Base-by-base conservation (phyloP, 148 eudicot species). In the Camellia japonica region DNA sequence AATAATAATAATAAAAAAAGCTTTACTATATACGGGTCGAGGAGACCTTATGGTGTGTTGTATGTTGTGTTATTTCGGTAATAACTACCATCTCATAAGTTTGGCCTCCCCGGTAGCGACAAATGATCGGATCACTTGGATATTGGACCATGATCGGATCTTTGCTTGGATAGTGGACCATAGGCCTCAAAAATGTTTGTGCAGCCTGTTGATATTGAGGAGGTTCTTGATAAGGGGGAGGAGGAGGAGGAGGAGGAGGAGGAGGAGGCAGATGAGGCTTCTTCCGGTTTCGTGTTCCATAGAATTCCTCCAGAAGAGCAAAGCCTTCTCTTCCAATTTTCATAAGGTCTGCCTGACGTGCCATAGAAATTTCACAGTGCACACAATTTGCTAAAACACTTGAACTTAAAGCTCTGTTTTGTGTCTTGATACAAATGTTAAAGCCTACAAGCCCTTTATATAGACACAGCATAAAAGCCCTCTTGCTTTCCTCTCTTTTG, bases 321-420 rank as follows among this genome's bases (percentile, higher is more conserved):
- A 74, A 73, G 52, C 82, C 61, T 42, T 80, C 82, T 0, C 54
- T 51, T 38, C 78, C 82, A 47, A 80, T 54, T 3, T 49, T 68
- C 42, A 63, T 49, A 43, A 72, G 71, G 15, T 42, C 65, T 9
- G 69, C 81, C 46, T 82, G 47, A 38, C 73, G 20, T 73, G 78
- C 41, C 80, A 73, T 82, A 4, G 8, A 16, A 14, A 46, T 74
- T 55, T 43, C 6, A 46, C 43, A 52, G 13, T 7, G 43, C 68
- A 7, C 47, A 49, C 19, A 73, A 43, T 79, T 69, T 71, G 52
- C 16, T 47, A 47, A 47, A 67, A 13, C 11, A 41, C 47, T 0
- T 23, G 0, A 67, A 67, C 46, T 52, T 0, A 56, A 15, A 19
- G 51, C 38, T 63, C 2, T 19, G 19, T 11, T 7, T 7, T 20